Percentiles rank a stretch among this genome's conserved stretches.
Conservation (phyloP, 1,284 basidiomycete genomes). For the Trametes sp. region DNA sequence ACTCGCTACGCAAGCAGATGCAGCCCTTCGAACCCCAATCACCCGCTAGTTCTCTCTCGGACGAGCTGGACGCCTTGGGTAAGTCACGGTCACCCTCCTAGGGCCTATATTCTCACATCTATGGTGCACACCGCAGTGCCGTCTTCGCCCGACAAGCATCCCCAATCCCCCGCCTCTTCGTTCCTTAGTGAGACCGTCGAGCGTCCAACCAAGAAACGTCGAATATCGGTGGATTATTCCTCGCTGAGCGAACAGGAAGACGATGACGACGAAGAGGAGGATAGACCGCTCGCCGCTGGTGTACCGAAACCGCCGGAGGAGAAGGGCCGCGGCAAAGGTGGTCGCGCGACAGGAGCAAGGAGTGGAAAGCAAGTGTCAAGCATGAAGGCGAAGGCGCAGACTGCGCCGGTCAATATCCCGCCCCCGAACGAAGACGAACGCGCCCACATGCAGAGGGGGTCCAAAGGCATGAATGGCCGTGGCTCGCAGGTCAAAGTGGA, state of each 20-base stretch:
- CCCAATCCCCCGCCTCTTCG: constrained; percentile 65
- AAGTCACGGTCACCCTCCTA: constrained; percentile 27
- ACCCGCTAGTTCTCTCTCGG: constrained; percentile 50
- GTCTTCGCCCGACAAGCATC: constrained; percentile 46
- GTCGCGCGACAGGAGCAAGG: constrained; percentile 43
- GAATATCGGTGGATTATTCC: constrained; percentile 41
- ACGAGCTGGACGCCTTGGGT: constrained; percentile 44
- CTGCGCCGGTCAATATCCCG: constrained; percentile 49
- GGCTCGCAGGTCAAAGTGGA: constrained; percentile 73
- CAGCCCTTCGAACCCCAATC: constrained; percentile 51
- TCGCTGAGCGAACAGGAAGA: constrained; percentile 46
- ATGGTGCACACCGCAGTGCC: constrained; percentile 31
- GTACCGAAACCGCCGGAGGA: constrained; percentile 39
- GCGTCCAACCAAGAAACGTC: constrained; percentile 44
- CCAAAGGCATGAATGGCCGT: constrained; percentile 54
- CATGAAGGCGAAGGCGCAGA: constrained; percentile 67
- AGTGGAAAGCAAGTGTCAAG: constrained; percentile 64
- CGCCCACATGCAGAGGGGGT: constrained; percentile 54
- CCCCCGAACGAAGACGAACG: constrained; percentile 50
- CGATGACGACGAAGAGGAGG: constrained; percentile 60
- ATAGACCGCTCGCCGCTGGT: constrained; percentile 67
- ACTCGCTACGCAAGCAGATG: constrained; percentile 79
- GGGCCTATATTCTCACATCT: constrained; percentile 4
- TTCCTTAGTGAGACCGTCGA: constrained; percentile 46
- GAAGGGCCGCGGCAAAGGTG: constrained; percentile 31